Percentiles rank a stretch among this genome's conserved stretches.
Conservation (phyloP, 768 basidiomycete genomes). For the Leccinum imitatum region DNA sequence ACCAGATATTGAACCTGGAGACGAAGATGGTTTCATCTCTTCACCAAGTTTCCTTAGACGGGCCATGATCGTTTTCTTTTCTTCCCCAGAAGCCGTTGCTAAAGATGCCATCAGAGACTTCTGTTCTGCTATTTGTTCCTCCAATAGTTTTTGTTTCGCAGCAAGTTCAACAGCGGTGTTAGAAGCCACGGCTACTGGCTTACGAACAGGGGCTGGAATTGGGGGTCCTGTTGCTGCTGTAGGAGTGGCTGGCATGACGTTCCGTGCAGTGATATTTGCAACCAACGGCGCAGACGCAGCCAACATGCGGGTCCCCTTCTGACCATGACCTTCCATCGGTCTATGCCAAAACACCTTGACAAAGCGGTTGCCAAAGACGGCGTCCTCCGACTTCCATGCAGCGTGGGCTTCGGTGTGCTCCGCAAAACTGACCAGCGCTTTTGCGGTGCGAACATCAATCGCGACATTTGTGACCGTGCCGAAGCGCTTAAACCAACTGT, state of each 20-base stretch:
- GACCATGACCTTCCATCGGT: slow-evolving; percentile 89
- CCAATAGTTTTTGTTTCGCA: slow-evolving; percentile 71
- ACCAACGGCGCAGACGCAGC: slow-evolving; percentile 80
- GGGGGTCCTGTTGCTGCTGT: slow-evolving; percentile 28
- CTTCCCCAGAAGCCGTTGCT: slow-evolving; percentile 57
- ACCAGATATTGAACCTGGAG: slow-evolving; percentile 30
- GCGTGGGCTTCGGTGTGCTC: slow-evolving; percentile 80
- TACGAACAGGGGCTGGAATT: slow-evolving; percentile 33
- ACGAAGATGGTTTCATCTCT: slow-evolving; percentile 60
- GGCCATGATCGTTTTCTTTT: slow-evolving; percentile 79
- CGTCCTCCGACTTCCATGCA: slow-evolving; percentile 92
- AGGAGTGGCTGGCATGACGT: slow-evolving; percentile 49
- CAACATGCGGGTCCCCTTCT: slow-evolving; percentile 70
- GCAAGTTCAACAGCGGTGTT: slow-evolving; percentile 53
- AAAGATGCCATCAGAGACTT: slow-evolving; percentile 79
- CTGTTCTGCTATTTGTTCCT: slow-evolving; percentile 86
- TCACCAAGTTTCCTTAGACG: slow-evolving; percentile 73
- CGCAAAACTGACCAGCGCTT: slow-evolving; percentile 86
- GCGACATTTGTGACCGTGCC: slow-evolving; percentile 92
- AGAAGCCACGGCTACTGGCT: slow-evolving; percentile 33
- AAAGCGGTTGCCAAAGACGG: slow-evolving; percentile 92
- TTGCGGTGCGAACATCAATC: slow-evolving; percentile 68
- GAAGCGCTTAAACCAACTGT: slow-evolving; percentile 88
- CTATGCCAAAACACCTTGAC: slow-evolving; percentile 96
- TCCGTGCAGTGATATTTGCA: slow-evolving; percentile 53